phyloP scores from a whole-genome alignment of 805 yeast genomes.

The Wickerhamiella nectarea region DNA sequence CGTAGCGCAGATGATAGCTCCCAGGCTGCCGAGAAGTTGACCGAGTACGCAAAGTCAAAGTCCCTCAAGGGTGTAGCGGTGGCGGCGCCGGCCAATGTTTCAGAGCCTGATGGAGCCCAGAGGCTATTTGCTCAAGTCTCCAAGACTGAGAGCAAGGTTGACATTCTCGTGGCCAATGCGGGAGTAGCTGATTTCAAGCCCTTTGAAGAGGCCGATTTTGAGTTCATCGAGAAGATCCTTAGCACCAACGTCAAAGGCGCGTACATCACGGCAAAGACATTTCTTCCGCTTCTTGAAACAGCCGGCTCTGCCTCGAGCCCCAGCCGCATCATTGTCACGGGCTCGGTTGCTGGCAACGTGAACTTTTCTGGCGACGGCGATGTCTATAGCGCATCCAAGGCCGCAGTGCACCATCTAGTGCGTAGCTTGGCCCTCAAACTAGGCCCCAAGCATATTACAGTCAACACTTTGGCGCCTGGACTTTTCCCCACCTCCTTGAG shows the following conservation, averaged over 20 bases:
- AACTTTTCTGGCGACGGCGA: slow-evolving; percentile 42
- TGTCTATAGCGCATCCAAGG: slow-evolving; percentile 62
- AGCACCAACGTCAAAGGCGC: slow-evolving; percentile 57
- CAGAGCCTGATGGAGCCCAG: slow-evolving; percentile 27
- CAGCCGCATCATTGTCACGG: slow-evolving; percentile 48
- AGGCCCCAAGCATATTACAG: slow-evolving; percentile 53
- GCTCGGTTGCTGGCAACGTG: slow-evolving; percentile 46
- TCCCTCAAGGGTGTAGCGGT: slow-evolving; percentile 27
- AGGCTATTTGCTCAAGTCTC: slow-evolving; percentile 8
- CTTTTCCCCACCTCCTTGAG: slow-evolving; percentile 68
- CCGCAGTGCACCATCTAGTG: slow-evolving; percentile 58
- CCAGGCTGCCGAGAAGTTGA: slow-evolving; percentile 26
- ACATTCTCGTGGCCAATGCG: slow-evolving; percentile 57
- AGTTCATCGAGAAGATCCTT: slow-evolving; percentile 48
- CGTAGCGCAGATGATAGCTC: slow-evolving; percentile 37
- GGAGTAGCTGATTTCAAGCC: slow-evolving; percentile 66
- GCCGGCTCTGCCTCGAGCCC: slow-evolving; percentile 47
- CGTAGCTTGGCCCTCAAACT: slow-evolving; percentile 49
- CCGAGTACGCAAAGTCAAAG: neutral
- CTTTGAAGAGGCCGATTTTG: slow-evolving; percentile 40
- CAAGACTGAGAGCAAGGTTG: slow-evolving; percentile 26
- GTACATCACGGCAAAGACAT: slow-evolving; percentile 48
- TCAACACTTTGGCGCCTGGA: slow-evolving; percentile 62
- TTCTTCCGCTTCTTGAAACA: slow-evolving; percentile 40
- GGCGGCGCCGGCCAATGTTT: slow-evolving; percentile 31